Percentiles rank a stretch among this genome's conserved stretches.
Evolutionary conservation across 108 stramenopile genomes (phyloP).

Genomic region (Mayamaea pseudoterrestris): DNA sequence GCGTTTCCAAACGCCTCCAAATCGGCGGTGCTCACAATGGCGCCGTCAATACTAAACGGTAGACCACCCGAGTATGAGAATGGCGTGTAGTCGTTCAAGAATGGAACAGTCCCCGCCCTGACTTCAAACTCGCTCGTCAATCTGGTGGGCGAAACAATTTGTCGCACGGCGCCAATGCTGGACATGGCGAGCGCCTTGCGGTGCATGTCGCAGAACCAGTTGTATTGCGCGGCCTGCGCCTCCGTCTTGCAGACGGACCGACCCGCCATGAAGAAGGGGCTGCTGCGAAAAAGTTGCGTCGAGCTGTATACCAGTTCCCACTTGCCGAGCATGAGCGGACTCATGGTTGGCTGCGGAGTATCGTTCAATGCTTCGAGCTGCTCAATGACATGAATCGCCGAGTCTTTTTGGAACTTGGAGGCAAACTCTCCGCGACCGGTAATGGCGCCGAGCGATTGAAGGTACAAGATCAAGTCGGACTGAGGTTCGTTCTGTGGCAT

Average conservation of each 20-base stretch:
- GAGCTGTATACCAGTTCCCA: slow-evolving; percentile 69
- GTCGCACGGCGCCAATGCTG: slow-evolving; percentile 64
- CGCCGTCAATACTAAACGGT: slow-evolving; percentile 66
- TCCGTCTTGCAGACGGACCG: slow-evolving; percentile 60
- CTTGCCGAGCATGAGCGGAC: slow-evolving; percentile 37
- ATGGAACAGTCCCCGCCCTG: slow-evolving; percentile 67
- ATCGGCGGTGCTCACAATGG: slow-evolving; percentile 73
- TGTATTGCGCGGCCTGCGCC: slow-evolving; percentile 52
- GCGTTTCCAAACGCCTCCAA: slow-evolving; percentile 23
- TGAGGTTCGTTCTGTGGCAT: too few relatives aligned
- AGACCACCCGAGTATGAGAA: slow-evolving; percentile 62
- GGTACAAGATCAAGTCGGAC: neutral
- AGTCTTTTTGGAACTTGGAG: slow-evolving; percentile 25
- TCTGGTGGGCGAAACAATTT: slow-evolving; percentile 38
- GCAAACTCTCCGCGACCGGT: slow-evolving; percentile 70
- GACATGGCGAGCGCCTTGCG: slow-evolving; percentile 64
- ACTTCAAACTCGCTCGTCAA: slow-evolving; percentile 76
- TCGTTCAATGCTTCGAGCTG: slow-evolving; percentile 29
- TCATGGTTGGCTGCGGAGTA: slow-evolving; percentile 10
- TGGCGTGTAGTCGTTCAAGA: slow-evolving; percentile 46
- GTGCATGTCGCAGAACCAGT: slow-evolving; percentile 89
- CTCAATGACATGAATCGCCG: slow-evolving; percentile 17
- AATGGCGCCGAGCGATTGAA: slow-evolving; percentile 30
- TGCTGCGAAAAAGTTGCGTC: slow-evolving; percentile 72
- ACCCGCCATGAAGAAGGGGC: slow-evolving; percentile 81